Percentiles rank a stretch among this genome's conserved stretches.
These are phyloP conservation scores for Taphrina pruni DNA, from an alignment of 1,139 yeast species.

Conservation along the genomic window DNA sequence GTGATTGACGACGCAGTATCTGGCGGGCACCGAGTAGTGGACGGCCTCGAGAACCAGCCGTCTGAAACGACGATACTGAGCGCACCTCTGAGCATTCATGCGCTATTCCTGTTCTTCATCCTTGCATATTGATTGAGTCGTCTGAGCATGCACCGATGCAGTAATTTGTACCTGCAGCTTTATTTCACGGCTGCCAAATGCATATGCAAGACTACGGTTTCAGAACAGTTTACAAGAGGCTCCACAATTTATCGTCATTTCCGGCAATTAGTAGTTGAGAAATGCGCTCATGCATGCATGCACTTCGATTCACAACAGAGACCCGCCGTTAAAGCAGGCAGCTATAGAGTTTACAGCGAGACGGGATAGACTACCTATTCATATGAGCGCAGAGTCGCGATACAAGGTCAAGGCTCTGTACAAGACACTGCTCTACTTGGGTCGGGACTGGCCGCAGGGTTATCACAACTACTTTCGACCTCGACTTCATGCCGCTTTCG, in stretches of 20 bases:
- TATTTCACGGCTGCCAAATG: too few relatives aligned
- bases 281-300: neutral
- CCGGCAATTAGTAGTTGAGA: neutral
- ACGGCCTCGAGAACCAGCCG: slow-evolving; percentile 28
- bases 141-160: too few relatives aligned
- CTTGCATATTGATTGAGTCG: too few relatives aligned
- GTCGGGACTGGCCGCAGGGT: slow-evolving; percentile 46
- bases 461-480: slow-evolving; percentile 44
- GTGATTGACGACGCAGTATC: slow-evolving; percentile 7
- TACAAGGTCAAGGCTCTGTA: slow-evolving; percentile 43
- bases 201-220: too few relatives aligned
- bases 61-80: slow-evolving; percentile 18
- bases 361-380: neutral
- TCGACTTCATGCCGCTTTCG: slow-evolving; percentile 44
- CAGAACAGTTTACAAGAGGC: neutral
- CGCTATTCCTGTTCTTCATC: neutral
- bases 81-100: slow-evolving; percentile 22
- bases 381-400: slow-evolving; percentile 26
- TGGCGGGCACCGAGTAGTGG: slow-evolving; percentile 26
- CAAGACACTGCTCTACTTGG: slow-evolving; percentile 45
- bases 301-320: neutral
- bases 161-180: too few relatives aligned
- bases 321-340: neutral
- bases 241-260: neutral
- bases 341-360: neutral